Evolutionary conservation across 1,284 basidiomycete species (phyloP).

Genomic region (Ustilago nuda): DNA sequence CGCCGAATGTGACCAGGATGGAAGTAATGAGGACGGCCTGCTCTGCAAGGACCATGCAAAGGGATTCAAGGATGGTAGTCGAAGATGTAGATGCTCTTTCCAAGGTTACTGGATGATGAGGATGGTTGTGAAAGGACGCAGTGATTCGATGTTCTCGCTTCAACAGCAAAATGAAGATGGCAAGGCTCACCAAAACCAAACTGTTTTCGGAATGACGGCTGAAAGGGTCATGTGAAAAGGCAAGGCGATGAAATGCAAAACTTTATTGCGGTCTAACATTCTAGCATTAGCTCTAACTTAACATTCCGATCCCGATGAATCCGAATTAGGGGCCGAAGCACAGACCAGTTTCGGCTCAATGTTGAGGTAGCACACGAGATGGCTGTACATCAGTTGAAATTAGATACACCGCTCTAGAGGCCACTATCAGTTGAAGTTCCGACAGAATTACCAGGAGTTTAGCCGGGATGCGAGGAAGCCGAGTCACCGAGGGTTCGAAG

Average conservation of each 20-base stretch:
- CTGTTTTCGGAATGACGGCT: not conserved
- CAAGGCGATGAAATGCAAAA: not conserved
- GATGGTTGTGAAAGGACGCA: not conserved
- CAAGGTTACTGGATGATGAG: not conserved
- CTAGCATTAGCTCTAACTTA: too few relatives aligned
- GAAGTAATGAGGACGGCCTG: slow-evolving; percentile 50
- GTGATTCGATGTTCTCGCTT: not conserved
- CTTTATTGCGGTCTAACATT: too few relatives aligned
- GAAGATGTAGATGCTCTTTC: not conserved
- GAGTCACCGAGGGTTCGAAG: too few relatives aligned
- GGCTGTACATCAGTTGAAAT: too few relatives aligned
- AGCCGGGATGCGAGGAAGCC: too few relatives aligned
- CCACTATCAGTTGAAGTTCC: too few relatives aligned
- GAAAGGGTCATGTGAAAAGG: not conserved
- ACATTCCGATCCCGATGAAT: too few relatives aligned
- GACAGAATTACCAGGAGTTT: too few relatives aligned
- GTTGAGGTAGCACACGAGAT: too few relatives aligned
- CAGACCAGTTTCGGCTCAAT: too few relatives aligned
- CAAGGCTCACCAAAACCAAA: not conserved
- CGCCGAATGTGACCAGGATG: slow-evolving; percentile 52
- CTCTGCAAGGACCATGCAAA: slow-evolving; percentile 46
- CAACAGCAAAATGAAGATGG: not conserved
- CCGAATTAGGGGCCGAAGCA: too few relatives aligned
- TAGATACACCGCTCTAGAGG: too few relatives aligned
- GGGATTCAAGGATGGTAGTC: not conserved